Evolutionary conservation across 805 yeast species (phyloP), one percentile per base, ranked within the genome.

Genomic region (Suhomyces vadensis): DNA sequence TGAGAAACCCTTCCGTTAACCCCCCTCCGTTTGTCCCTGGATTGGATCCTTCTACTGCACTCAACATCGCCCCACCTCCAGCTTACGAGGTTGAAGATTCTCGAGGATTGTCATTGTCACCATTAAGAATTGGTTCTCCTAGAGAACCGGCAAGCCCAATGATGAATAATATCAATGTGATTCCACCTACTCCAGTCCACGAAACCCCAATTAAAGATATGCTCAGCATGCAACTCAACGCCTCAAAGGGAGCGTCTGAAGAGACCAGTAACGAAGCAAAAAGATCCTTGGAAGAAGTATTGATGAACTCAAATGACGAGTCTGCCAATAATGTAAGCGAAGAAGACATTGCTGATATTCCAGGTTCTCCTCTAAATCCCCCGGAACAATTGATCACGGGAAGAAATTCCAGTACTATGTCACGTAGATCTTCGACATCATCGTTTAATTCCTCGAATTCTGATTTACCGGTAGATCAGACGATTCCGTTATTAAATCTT

Each of bases 21-120:
- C 88, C 88, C 3, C 89, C 88, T 1, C 78, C 87, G 4, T 83
- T 84, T 49, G 78, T 56, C 14, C 62, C 61, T 3, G 57, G 50
- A 25, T 31, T 41, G 11, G 40, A 54, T 5, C 61, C 63, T 1
- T 58, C 55, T 4, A 20, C 48, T 4, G 31, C 45, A 13, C 46
- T 40, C 31, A 33, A 39, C 25, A 24, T 42, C 42, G 41, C 39
- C 4, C 61, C 59, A 3, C 71, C 71, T 1, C 71, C 72, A 14
- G 64, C 69, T 2, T 64, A 64, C 39, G 60, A 59, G 35, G 62
- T 51, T 31, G 54, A 51, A 7, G 59, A 53, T 13, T 29, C 51
- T 27, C 8, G 33, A 1, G 24, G 44, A 4, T 31, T 48, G 10
- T 53, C 57, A 8, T 37, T 60, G 29, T 56, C 61, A 1, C 65